Evolutionary conservation across 139 green algal species (phyloP), one percentile per base, ranked within the genome.

Genomic region (Penium margaritaceum): DNA sequence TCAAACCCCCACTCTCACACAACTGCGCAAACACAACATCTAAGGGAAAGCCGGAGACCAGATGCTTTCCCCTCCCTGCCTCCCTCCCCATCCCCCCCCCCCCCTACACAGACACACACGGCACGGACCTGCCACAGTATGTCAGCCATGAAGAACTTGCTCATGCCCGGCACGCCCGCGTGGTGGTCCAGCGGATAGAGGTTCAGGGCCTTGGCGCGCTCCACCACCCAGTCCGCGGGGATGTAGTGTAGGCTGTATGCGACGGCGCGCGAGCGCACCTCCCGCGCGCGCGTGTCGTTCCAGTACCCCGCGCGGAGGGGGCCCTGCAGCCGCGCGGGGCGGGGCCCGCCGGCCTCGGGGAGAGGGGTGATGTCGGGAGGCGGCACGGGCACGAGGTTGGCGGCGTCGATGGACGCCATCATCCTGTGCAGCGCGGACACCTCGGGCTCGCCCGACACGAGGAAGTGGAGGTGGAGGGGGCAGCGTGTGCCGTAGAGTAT

Each of bases 71-170:
- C n/a, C n/a, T n/a, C n/a, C n/a, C n/a, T n/a, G n/a, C n/a, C n/a
- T n/a, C n/a, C n/a, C n/a, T n/a, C n/a, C n/a, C n/a, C n/a, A n/a
- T n/a, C 12, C 7, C 14, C 3, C 0, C 14, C 12, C 6, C 47
- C 47, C 0, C n/a, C 47, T 1, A 19, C 44, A 54, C 1, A 1
- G 17, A 54, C 1, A 54, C n/a, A 3, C 44, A 54, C 44, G 2
- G 1, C 19, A 2, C 44, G 44, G 21, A 67, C 36, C 33, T 73
- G 41, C 46, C 43, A 66, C 43, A 73, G 34, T 15, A 73, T 73
- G 21, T 73, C 65, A 3, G 65, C 43, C 43, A 73, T 70, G 46
- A 73, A 73, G 65, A 73, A 73, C 46, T 73, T 73, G 46, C 65
- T 70, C 43, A 70, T 70, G 33, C 65, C 65, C 43, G 65, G 65